Evolutionary conservation across 2,329 filamentous ascomycete species (phyloP).

Genomic region (Fusarium sp.): DNA sequence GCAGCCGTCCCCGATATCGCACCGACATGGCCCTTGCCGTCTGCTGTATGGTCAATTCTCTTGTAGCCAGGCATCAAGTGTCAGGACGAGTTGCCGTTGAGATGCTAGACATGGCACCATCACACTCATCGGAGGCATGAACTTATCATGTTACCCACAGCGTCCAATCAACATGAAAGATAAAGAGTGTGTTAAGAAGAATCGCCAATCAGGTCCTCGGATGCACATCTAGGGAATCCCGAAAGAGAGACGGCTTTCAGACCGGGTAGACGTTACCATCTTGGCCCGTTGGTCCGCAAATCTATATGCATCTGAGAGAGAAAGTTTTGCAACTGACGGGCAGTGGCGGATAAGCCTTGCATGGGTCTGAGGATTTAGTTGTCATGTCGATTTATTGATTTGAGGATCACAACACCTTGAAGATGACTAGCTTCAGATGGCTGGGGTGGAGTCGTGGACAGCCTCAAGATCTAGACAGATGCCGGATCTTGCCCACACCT

Average conservation of each 20-base stretch:
- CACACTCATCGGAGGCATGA: neutral
- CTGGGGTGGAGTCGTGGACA: neutral
- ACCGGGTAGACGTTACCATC: conserved; percentile 4
- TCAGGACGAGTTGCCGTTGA: neutral
- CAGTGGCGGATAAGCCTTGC: conserved; percentile 32
- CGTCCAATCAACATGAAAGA: neutral
- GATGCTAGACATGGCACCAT: neutral
- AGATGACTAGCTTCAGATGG: conserved; percentile 9
- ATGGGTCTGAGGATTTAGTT: conserved; percentile 2
- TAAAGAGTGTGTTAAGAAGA: conserved; percentile 12
- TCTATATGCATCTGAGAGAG: conserved; percentile 9
- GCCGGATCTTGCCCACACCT: conserved; percentile 39
- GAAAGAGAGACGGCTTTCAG: conserved; percentile 7
- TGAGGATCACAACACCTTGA: conserved; percentile 26
- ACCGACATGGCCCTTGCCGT: neutral
- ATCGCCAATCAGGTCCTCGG: conserved; percentile 6
- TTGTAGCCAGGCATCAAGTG: neutral
- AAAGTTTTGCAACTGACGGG: conserved; percentile 15
- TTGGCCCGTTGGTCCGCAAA: conserved; percentile 21
- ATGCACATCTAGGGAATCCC: conserved; percentile 18
- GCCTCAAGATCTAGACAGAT: conserved; percentile 32
- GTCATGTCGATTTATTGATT: conserved; percentile 13
- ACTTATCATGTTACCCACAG: conserved; percentile 4
- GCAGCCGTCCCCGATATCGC: neutral
- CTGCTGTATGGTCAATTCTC: neutral